These are phyloP conservation scores for Pythium rhizo-oryzae DNA, from an alignment of 352 stramenopile genomes.

Conservation along the genomic window DNA sequence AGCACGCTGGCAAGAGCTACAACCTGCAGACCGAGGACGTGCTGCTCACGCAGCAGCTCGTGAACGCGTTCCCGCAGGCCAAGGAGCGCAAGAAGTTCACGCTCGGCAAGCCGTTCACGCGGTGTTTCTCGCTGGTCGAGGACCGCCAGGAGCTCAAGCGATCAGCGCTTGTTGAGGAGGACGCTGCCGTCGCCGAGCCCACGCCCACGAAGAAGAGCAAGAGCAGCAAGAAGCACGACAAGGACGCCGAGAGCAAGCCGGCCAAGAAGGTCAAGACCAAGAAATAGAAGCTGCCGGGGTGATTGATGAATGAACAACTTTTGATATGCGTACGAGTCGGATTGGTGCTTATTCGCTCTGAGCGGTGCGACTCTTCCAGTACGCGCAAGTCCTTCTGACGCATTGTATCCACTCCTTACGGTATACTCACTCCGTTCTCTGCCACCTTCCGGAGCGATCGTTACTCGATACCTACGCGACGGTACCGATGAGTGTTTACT, in stretches of 20 bases:
- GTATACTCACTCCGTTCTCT: no score
- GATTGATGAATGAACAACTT: slow-evolving; percentile 1
- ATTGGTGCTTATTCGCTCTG: neutral
- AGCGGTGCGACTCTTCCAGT: no score
- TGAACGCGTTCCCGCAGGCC: slow-evolving; percentile 70
- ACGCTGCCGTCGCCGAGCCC: slow-evolving; percentile 20
- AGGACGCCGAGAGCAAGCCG: slow-evolving; percentile 31
- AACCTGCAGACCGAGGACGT: slow-evolving; percentile 58
- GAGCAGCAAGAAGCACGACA: slow-evolving; percentile 59
- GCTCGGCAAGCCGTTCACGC: slow-evolving; percentile 73
- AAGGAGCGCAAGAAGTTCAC: slow-evolving; percentile 62
- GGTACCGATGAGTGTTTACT: no score
- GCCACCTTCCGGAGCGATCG: no score
- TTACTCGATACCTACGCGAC: no score
- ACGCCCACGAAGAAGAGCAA: slow-evolving; percentile 39
- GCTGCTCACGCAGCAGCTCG: slow-evolving; percentile 71
- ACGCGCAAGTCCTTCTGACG: no score
- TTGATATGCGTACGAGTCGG: no score
- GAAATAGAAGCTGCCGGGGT: slow-evolving; percentile 16
- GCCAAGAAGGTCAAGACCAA: slow-evolving; percentile 39
- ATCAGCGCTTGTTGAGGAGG: neutral
- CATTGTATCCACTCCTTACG: no score
- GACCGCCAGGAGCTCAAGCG: slow-evolving; percentile 32
- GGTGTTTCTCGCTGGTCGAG: slow-evolving; percentile 74
- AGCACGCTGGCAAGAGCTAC: slow-evolving; percentile 53